phyloP scores from a whole-genome alignment of 371 early-diverging fungal species.

The Capillidium rhysosporum region DNA sequence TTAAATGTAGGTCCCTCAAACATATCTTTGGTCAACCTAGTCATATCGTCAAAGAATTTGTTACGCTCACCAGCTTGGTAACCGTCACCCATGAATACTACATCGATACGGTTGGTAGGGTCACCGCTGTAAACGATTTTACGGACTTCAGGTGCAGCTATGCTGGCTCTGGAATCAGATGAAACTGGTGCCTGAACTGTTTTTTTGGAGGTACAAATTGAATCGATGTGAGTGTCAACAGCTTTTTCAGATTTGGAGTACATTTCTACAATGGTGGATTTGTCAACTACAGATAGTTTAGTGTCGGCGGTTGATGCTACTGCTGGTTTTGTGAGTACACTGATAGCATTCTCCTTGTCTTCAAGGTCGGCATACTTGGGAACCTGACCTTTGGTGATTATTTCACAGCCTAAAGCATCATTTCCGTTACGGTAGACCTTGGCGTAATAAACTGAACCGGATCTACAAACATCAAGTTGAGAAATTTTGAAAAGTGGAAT shows the following conservation, averaged over 20 bases:
- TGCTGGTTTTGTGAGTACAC: neutral
- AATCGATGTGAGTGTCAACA: neutral
- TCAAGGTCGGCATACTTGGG: neutral
- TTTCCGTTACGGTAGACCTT: too few species aligned
- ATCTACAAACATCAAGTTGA: too few species aligned
- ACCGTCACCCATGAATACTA: slow-evolving; percentile 43
- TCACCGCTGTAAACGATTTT: slow-evolving; percentile 18
- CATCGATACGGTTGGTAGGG: slow-evolving; percentile 27
- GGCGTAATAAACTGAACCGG: too few species aligned
- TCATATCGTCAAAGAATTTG: slow-evolving; percentile 25
- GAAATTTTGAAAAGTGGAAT: too few species aligned
- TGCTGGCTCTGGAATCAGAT: neutral
- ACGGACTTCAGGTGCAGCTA: neutral
- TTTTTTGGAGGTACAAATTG: neutral
- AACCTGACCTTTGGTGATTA: neutral
- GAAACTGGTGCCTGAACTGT: neutral
- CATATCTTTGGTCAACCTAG: slow-evolving; percentile 32
- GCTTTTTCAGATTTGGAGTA: neutral
- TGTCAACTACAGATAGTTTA: neutral
- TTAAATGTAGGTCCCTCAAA: slow-evolving; percentile 24
- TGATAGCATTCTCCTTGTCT: neutral
- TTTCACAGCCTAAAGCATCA: neutral
- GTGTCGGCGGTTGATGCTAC: neutral
- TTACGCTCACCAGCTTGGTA: slow-evolving; percentile 22
- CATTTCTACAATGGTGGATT: neutral